Evolutionary conservation across 2,329 filamentous ascomycete genomes (phyloP), one percentile per base, ranked within the genome.

Genomic region (Exophiala sideris): DNA sequence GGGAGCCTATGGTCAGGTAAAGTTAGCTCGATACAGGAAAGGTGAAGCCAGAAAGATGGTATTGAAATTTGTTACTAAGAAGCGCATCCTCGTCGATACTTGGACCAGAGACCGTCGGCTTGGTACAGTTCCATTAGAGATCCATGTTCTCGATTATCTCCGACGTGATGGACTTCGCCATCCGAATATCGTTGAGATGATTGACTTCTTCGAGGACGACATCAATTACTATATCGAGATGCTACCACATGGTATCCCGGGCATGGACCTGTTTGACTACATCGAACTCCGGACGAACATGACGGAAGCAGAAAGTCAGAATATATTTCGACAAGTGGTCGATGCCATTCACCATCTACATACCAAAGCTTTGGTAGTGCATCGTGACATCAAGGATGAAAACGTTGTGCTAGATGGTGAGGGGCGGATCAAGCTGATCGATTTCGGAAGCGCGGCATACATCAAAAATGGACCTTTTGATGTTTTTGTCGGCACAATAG

Each of bases 221-320:
- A 62, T 76, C 62, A 97, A 99, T 68, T 99, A 99, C 73, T 99
- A 99, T 71, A 99, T 99, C 64, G 94, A 97, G 70, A 99, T 97
- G 90, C 80, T 88, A 11, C 94, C 94, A 0, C 94, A 97, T 65
- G 94, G 94, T 1, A 78, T 96, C 35, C 94, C 94, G 0, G 94
- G 94, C 10, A 97, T 99, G 91, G 94, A 99, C 70, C 80, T 99
- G 1, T 99, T 99, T 67, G 94, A 99, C 72, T 99, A 99, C 70
- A 99, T 99, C 62, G 94, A 99, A 71, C 80, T 99, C 50, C 86
- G 92, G 21, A 86, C 91, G 42, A 96, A 92, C 66, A 99, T 99
- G 94, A 90, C 95, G 49, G 94, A 99, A 73, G 79, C 82, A 6
- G 94, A 99, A 70, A 95, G 91, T 68, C 84, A 90, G 49, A 95